Evolutionary conservation across 2,329 filamentous ascomycete species (phyloP), one percentile per base, ranked within the genome.

Genomic region (Domatiomyces catenatus): DNA sequence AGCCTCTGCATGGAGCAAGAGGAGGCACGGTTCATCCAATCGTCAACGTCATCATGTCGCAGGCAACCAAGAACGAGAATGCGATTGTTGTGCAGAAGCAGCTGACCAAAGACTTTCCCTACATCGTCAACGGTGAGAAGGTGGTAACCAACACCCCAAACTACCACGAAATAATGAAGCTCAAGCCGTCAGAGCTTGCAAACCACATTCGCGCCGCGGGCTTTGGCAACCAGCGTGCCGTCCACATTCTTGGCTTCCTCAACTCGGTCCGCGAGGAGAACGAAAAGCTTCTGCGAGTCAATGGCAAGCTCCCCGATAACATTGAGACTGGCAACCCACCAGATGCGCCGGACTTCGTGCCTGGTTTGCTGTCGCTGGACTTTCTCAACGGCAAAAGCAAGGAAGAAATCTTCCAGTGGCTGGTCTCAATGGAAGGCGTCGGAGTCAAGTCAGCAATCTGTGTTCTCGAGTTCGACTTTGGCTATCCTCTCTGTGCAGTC

Each of bases 381-480:
- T 60, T 56, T 26, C 22, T 60, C n/a, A 55, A 50, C 28, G 48
- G 51, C 15, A 32, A 52, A 12, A 46, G 50, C 47, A 57, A 57
- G 46, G 52, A 58, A 48, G 55, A 47, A 5, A 47, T 53, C 7
- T 53, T 58, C 42, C 54, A 58, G 48, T 32, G 39, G 8, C 56
- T 59, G 24, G 43, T 56, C 8, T 19, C 43, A 5, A 44, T 59
- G 24, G 76, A 76, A 0, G 78, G 77, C 5, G 79, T 83, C 47
- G 79, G 78, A 0, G 71, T 75, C 22, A 83, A 83, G 60, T 81
- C 78, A 0, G 79, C 79, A 5, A 76, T 75, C 5, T 83, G 79
- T 56, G 77, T 83, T 5, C 66, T 79, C 8, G 69, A 80, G 2
- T 82, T 83, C 65, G 80, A 78, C 58, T 70, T 82, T 15, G 74